Percentiles rank a stretch among this genome's conserved stretches.
These are phyloP conservation scores for Saccharomyces mikatae DNA, from an alignment of 805 yeast genomes.

Conservation along the genomic window DNA sequence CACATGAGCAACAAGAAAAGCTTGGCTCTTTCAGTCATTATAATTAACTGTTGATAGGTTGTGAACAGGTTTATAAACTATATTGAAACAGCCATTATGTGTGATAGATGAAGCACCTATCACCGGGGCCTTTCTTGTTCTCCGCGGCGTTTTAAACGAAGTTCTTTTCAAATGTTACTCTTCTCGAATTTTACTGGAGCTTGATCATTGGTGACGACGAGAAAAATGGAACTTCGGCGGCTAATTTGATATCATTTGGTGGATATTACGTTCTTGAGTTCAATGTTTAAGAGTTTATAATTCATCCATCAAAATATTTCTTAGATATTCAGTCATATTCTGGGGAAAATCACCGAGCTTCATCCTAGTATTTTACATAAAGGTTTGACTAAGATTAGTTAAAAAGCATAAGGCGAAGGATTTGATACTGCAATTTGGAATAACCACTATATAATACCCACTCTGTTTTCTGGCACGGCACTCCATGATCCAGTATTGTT, in stretches of 20 bases:
- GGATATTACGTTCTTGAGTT: no score
- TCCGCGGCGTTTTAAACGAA: background rate
- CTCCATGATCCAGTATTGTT: no score
- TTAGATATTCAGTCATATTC: no score
- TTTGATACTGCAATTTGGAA: no score
- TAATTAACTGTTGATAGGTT: background rate
- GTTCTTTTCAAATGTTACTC: background rate
- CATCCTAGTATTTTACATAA: no score
- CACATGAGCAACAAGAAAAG: background rate
- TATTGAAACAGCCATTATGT: background rate
- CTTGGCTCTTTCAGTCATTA: background rate
- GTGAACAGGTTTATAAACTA: background rate
- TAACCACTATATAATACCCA: no score
- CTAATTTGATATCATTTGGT: background rate
- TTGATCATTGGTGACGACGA: background rate
- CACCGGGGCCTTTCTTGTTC: background rate
- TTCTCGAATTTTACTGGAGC: background rate
- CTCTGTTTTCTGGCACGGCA: no score
- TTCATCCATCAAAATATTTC: no score
- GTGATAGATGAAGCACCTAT: background rate
- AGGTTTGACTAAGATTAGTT: no score
- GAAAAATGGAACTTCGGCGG: background rate
- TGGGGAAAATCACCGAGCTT: no score
- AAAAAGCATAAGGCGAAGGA: no score
- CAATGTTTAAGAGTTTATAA: no score